Evolutionary conservation across 2,329 filamentous ascomycete genomes (phyloP).

Genomic region (Lachnellula hyalina): DNA sequence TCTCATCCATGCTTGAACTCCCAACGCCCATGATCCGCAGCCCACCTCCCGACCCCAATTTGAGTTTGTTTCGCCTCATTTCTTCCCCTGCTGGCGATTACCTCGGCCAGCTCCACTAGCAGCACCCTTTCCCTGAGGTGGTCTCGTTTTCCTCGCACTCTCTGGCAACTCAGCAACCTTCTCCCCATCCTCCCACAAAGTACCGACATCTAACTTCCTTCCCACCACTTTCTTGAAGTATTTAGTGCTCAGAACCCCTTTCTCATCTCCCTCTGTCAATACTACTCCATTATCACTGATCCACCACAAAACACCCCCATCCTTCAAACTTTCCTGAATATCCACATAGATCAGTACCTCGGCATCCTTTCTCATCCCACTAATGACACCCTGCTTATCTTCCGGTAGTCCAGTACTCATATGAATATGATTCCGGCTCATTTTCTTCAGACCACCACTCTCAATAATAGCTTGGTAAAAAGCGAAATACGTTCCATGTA

Average conservation of each 20-base stretch:
- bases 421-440: constrained; percentile 86
- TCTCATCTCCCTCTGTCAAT: constrained; percentile 54
- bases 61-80: neutral
- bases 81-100: constrained; percentile 3
- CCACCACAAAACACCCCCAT: constrained; percentile 65
- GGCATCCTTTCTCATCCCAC: constrained; percentile 74
- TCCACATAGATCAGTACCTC: constrained; percentile 77
- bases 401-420: constrained; percentile 70
- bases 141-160: neutral
- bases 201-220: constrained; percentile 51
- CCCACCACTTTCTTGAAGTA: constrained; percentile 71
- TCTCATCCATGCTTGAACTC: too few species aligned
- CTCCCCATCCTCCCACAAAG: constrained; percentile 67
- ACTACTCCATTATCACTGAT: constrained; percentile 73
- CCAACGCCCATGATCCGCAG: neutral
- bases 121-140: neutral
- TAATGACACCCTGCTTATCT: constrained; percentile 49
- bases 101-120: neutral
- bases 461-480: constrained; percentile 71
- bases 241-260: constrained; percentile 57
- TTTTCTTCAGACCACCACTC: constrained; percentile 72
- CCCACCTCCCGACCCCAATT: neutral
- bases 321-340: constrained; percentile 58
- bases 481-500: constrained; percentile 85
- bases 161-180: constrained; percentile 60